These are phyloP conservation scores for Tetraselmis striata DNA, from an alignment of 139 green algal species.

Conservation along the genomic window DNA sequence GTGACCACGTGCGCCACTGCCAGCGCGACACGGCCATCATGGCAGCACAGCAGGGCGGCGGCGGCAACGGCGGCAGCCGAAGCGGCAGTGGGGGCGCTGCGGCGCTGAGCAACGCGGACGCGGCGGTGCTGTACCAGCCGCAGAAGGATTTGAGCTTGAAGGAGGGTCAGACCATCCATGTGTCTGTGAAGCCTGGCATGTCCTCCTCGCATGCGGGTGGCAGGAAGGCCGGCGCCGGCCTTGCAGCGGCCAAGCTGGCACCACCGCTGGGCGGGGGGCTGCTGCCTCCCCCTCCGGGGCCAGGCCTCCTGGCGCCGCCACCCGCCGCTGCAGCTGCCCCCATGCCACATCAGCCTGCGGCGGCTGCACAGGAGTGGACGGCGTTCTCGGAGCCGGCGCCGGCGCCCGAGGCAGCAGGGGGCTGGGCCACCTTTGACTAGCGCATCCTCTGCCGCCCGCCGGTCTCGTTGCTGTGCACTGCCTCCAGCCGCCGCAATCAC, in stretches of 20 bases:
- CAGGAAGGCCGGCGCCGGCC: background rate
- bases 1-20: constrained; percentile 47
- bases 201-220: too few relatives aligned
- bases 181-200: background rate
- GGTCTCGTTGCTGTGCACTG: too few relatives aligned
- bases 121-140: constrained; percentile 39
- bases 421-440: background rate
- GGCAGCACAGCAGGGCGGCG: constrained; percentile 7
- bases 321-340: too few relatives aligned
- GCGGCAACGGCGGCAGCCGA: constrained; percentile 3
- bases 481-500: too few relatives aligned
- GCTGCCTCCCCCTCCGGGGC: background rate
- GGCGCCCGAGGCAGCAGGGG: too few relatives aligned
- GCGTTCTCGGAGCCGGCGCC: background rate
- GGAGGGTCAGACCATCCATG: constrained; percentile 58
- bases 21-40: constrained; percentile 24
- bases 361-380: background rate
- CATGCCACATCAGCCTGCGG: background rate
- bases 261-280: background rate
- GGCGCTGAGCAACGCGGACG: constrained; percentile 16
- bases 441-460: too few relatives aligned
- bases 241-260: background rate
- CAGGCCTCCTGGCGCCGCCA: background rate
- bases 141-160: constrained; percentile 58
- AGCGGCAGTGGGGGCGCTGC: constrained; percentile 9